Conservation (phyloP, 352 stramenopile genomes). For the Aphanomyces cochlioides region DNA sequence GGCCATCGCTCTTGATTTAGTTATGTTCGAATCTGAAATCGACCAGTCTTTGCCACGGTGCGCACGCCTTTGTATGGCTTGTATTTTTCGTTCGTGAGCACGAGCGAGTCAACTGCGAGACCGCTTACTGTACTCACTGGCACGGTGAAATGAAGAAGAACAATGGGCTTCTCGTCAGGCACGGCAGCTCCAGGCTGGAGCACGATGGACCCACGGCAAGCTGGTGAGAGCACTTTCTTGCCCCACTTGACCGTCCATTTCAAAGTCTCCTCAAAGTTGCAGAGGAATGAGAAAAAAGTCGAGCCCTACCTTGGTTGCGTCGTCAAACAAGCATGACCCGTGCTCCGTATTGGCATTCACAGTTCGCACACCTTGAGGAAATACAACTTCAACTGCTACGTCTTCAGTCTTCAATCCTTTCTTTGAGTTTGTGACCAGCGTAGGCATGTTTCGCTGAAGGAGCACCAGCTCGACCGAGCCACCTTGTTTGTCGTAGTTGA, state of each 20-base stretch:
- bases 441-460: constrained; percentile 66
- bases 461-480: constrained; percentile 72
- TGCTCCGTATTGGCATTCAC: constrained; percentile 91
- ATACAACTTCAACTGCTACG: constrained; percentile 93
- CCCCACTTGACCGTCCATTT: constrained; percentile 95
- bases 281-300: no score
- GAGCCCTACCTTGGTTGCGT: constrained; percentile 38
- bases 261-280: constrained; percentile 51
- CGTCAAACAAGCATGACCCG: constrained; percentile 94
- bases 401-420: constrained; percentile 85
- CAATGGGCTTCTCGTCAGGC: constrained; percentile 89
- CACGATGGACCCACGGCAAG: constrained; percentile 89
- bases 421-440: constrained; percentile 73
- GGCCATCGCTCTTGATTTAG: background rate
- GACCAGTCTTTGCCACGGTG: constrained; percentile 93
- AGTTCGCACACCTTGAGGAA: constrained; percentile 93
- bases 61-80: constrained; percentile 97
- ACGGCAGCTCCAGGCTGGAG: constrained; percentile 79
- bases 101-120: constrained; percentile 92
- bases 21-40: constrained; percentile 93
- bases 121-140: constrained; percentile 94
- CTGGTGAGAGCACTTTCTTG: constrained; percentile 83
- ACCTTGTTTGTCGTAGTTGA: constrained; percentile 64
- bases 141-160: constrained; percentile 96
- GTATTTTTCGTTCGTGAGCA: constrained; percentile 96